Conservation (phyloP, 306 rosid species). For the Malus domestica region DNA sequence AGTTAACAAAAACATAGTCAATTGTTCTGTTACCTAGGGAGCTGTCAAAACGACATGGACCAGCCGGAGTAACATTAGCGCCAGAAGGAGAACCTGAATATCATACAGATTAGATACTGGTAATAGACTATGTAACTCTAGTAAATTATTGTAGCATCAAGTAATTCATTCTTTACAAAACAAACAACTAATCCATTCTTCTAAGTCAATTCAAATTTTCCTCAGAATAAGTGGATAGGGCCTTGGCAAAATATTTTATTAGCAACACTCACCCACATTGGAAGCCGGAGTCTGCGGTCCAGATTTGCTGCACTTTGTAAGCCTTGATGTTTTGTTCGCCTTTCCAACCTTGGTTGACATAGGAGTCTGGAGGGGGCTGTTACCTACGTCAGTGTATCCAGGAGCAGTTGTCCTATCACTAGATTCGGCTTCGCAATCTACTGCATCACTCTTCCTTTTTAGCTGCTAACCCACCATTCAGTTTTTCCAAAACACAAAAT, state of each 20-base stretch:
- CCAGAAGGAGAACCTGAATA: conserved; percentile 88
- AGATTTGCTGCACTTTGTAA: conserved; percentile 58
- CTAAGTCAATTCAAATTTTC: neutral
- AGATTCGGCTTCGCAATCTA: conserved; percentile 61
- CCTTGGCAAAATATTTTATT: conserved; percentile 10
- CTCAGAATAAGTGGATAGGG: neutral
- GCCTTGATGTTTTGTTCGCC: conserved; percentile 67
- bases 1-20: conserved; percentile 5
- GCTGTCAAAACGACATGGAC: conserved; percentile 98
- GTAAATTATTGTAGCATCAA: neutral
- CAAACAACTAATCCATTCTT: neutral
- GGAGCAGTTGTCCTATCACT: conserved; percentile 45
- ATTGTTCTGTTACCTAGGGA: conserved; percentile 60
- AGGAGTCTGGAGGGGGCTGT: conserved; percentile 60
- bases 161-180: neutral
- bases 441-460: conserved; percentile 66
- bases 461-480: conserved; percentile 40
- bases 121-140: neutral
- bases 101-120: conserved; percentile 10
- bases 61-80: conserved; percentile 77
- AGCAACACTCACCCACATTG: conserved; percentile 51
- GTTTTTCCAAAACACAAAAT: conserved; percentile 8
- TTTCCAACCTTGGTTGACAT: conserved; percentile 56
- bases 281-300: conserved; percentile 72
- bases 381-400: conserved; percentile 42